phyloP scores from a whole-genome alignment of 192 early-diverging fungal species.

The Coemansia aciculifera region DNA sequence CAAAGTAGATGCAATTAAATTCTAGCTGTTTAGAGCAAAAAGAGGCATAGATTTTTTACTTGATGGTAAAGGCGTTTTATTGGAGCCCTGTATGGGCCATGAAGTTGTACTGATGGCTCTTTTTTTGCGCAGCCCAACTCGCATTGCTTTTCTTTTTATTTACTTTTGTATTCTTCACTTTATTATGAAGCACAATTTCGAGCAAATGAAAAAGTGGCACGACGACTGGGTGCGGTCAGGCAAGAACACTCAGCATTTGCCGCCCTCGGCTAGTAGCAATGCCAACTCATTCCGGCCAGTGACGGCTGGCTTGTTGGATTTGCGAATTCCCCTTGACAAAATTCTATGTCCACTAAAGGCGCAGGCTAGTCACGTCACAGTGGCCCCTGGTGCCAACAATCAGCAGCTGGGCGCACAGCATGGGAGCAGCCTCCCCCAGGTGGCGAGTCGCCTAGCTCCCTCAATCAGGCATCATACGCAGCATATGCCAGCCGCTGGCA shows the following conservation, averaged over 20 bases:
- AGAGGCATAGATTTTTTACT: background rate
- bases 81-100: too few species aligned
- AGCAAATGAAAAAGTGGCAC: constrained; percentile 34
- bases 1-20: background rate
- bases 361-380: background rate
- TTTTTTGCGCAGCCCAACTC: too few species aligned
- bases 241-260: constrained; percentile 7
- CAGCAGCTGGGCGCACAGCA: background rate
- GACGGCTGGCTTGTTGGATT: constrained; percentile 28
- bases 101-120: too few species aligned
- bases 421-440: background rate
- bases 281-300: constrained; percentile 18
- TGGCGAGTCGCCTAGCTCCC: background rate
- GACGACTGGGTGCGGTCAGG: constrained; percentile 37
- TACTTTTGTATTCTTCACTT: background rate
- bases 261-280: background rate
- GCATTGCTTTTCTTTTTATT: too few species aligned
- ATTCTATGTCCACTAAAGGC: constrained; percentile 11
- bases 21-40: background rate
- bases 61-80: too few species aligned
- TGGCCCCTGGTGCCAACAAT: background rate
- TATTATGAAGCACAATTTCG: constrained; percentile 43
- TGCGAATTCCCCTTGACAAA: constrained; percentile 29
- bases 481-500: background rate
- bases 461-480: background rate